Base-by-base conservation (phyloP, 768 basidiomycete genomes). In the Lentinula raphanica region DNA sequence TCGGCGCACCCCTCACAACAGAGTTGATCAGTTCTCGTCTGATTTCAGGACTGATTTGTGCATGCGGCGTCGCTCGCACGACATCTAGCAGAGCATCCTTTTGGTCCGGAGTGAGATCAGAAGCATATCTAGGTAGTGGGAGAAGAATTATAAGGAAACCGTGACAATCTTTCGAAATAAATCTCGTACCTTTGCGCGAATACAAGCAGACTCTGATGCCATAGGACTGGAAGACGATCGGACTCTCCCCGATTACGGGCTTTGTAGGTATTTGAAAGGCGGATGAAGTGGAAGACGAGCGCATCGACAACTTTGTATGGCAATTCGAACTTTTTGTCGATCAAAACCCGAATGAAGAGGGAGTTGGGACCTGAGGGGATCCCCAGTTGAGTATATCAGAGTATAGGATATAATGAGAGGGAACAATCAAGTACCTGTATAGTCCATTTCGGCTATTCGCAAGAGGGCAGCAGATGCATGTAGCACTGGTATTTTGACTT, bases 261-360 rank as follows among this genome's bases (percentile, higher is more conserved):
- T 72, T 88, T 92, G 74, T 92, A 90, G 13, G 86, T 87, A 70
- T 97, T 96, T 25, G 94, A 94, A 42, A 98, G 85, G 25, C 94
- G 88, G 66, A 98, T 94, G 70, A 97, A 99, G 75, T 99, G 97
- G 79, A 97, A 96, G 12, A 98, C 95, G 58, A 99, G 84, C 2
- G 92, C 90, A 68, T 99, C 97, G 54, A 99, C 85, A 28, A 97
- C 96, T 74, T 98, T 96, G 79, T 94, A 99, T 0, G 97, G 97
- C 29, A 99, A 77, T 60, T 97, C 93, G 68, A 95, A 92, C 70
- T 99, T 99, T 74, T 99, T 99, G 77, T 99, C 97, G 50, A 98
- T 77, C 29, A 99, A 77, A 12, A 98, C 90, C 19, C 97, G 92
- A 69, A 99, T 95, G 77, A 99, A 98, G 21, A 99, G 81, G 11